Conservation (phyloP, 371 early-diverging fungal species). For the Rhizopus arrhizus region DNA sequence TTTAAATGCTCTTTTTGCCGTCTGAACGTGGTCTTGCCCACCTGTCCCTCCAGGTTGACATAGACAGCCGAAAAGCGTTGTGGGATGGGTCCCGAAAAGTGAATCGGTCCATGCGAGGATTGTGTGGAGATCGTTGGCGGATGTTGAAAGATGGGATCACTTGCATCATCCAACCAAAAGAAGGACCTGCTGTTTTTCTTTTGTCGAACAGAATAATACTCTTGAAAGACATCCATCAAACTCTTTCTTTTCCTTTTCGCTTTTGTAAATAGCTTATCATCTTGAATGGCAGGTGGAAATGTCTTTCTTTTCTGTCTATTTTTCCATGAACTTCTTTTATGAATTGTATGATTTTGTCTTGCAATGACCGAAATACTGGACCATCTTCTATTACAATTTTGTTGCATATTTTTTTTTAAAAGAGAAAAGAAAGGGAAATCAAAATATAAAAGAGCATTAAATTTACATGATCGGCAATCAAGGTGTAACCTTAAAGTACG, state of each 20-base stretch:
- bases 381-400: constrained; percentile 9
- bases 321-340: constrained; percentile 13
- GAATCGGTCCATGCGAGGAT: constrained; percentile 9
- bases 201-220: no score
- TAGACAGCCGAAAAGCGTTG: constrained; percentile 22
- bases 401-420: not conserved
- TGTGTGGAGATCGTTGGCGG: constrained; percentile 23
- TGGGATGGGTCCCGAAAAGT: constrained; percentile 14
- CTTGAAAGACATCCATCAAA: no score
- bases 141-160: constrained; percentile 4
- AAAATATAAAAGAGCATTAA: constrained; percentile 4
- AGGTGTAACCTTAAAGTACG: not conserved
- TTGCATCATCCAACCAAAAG: not conserved
- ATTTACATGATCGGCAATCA: constrained; percentile 14
- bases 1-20: not conserved
- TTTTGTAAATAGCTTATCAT: not conserved
- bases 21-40: constrained; percentile 8
- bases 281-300: constrained; percentile 19
- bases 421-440: not conserved
- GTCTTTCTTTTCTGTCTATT: constrained; percentile 24
- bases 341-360: not conserved
- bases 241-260: constrained; percentile 3
- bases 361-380: constrained; percentile 18
- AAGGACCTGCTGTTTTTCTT: not conserved
- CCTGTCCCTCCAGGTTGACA: constrained; percentile 11